A percentile compares a stretch with the other conserved stretches of the same genome.
These are phyloP conservation scores for Apiospora hydei DNA, from an alignment of 2,329 filamentous ascomycete genomes.

Conservation along the genomic window DNA sequence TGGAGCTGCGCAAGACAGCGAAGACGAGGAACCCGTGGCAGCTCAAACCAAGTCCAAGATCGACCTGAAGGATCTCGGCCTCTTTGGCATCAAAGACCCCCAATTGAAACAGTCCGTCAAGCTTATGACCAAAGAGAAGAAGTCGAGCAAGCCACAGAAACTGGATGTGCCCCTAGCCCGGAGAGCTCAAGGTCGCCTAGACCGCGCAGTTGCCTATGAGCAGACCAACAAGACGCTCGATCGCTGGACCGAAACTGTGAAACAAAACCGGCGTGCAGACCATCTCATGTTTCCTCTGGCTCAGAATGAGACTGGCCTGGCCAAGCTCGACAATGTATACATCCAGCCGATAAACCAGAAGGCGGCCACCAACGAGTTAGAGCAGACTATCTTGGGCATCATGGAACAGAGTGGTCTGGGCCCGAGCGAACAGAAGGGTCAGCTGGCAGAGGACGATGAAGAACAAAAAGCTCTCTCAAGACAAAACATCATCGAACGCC, in stretches of 20 bases:
- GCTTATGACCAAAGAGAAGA: constrained; percentile 70
- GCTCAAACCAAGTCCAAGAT: constrained; percentile 70
- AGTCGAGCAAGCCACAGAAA: constrained; percentile 68
- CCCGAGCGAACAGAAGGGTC: constrained; percentile 59
- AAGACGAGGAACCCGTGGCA: constrained; percentile 56
- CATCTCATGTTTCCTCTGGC: constrained; percentile 87
- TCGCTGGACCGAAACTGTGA: constrained; percentile 94
- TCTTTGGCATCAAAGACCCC: constrained; percentile 76
- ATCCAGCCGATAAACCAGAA: constrained; percentile 70
- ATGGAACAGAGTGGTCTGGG: constrained; percentile 86
- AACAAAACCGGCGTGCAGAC: constrained; percentile 89
- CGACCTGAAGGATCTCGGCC: constrained; percentile 75
- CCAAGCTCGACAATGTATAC: constrained; percentile 66
- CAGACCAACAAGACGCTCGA: constrained; percentile 91
- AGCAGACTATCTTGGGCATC: constrained; percentile 85
- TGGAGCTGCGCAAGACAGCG: constrained; percentile 64
- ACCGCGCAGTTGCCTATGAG: constrained; percentile 83
- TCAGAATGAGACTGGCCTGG: constrained; percentile 68
- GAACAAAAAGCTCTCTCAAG: constrained; percentile 76
- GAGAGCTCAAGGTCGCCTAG: constrained; percentile 84
- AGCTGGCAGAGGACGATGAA: constrained; percentile 64
- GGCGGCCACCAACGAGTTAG: constrained; percentile 79
- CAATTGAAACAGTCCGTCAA: constrained; percentile 82
- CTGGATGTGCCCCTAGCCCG: constrained; percentile 84
- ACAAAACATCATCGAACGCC: constrained; percentile 77